A percentile compares a stretch with the other conserved stretches of the same genome.
These are phyloP conservation scores for Mortierella alpina DNA, from an alignment of 192 early-diverging fungal species.

Conservation along the genomic window DNA sequence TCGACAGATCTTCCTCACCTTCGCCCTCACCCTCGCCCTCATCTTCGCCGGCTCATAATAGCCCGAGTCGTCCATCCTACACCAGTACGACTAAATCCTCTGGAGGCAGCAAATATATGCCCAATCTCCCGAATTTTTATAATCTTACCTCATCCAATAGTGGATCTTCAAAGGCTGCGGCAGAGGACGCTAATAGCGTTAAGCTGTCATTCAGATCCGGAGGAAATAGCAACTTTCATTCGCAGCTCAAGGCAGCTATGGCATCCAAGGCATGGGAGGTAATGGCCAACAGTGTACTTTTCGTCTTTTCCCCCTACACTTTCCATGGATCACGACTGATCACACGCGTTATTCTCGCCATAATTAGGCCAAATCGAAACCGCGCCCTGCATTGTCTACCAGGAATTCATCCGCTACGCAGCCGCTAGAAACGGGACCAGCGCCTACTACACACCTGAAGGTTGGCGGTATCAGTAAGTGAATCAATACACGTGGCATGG, in stretches of 20 bases:
- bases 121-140: slow-evolving; percentile 16
- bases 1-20: neutral
- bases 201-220: slow-evolving; percentile 87
- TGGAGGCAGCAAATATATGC: slow-evolving; percentile 9
- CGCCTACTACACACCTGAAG: slow-evolving; percentile 14
- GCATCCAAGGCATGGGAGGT: slow-evolving; percentile 74
- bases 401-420: neutral
- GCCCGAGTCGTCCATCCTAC: neutral
- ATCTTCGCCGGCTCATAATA: neutral
- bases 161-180: slow-evolving; percentile 9
- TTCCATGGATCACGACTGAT: neutral
- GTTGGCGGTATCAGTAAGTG: slow-evolving; percentile 62
- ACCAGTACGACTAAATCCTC: neutral
- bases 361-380: slow-evolving; percentile 21
- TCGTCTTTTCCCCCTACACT: neutral
- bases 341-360: neutral
- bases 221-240: slow-evolving; percentile 70
- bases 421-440: slow-evolving; percentile 20
- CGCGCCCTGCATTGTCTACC: neutral
- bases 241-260: slow-evolving; percentile 72
- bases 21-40: neutral
- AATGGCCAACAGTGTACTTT: neutral
- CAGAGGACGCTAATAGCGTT: slow-evolving; percentile 54
- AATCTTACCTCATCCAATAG: neutral
- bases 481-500: neutral